A percentile compares a stretch with the other conserved stretches of the same genome.
These are phyloP conservation scores for Neoascochyta sp. DNA, from an alignment of 2,329 filamentous ascomycete genomes.

Conservation along the genomic window DNA sequence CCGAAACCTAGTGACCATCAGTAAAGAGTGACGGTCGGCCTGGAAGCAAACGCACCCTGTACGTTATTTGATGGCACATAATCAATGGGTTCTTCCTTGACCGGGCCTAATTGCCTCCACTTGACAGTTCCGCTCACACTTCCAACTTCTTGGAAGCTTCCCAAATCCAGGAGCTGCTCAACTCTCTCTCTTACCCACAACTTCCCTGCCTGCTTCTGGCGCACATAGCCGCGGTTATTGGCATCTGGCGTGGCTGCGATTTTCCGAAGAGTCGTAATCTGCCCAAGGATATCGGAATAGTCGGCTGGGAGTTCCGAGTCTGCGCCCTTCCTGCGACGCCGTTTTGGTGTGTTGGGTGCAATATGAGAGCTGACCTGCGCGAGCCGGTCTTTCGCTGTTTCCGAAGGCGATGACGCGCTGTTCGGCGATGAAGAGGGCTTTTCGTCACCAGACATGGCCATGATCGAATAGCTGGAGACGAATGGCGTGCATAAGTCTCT, in stretches of 20 bases:
- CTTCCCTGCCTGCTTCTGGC: constrained; percentile 62
- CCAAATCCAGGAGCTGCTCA: constrained; percentile 54
- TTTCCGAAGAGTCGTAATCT: constrained; percentile 50
- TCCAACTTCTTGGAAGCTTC: constrained; percentile 58
- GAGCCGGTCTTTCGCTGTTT: constrained; percentile 43
- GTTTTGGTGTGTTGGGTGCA: constrained; percentile 35
- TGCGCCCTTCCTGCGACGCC: constrained; percentile 34
- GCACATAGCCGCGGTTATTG: constrained; percentile 56
- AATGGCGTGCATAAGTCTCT: constrained; percentile 10
- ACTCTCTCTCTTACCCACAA: constrained; percentile 63
- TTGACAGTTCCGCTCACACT: constrained; percentile 57
- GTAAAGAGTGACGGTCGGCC: not conserved
- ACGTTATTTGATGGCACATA: constrained; percentile 62
- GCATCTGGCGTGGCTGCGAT: constrained; percentile 55
- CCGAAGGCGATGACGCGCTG: constrained; percentile 17
- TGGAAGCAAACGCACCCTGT: constrained; percentile 41
- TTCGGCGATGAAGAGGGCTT: constrained; percentile 7
- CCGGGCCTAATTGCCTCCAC: constrained; percentile 51
- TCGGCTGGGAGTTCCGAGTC: constrained; percentile 53
- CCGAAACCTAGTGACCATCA: constrained; percentile 43
- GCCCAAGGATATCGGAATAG: constrained; percentile 59
- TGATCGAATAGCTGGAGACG: not conserved
- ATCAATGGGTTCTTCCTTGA: constrained; percentile 47
- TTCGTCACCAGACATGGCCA: constrained; percentile 25
- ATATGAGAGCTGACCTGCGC: constrained; percentile 49